Evolutionary conservation across 2,329 filamentous ascomycete species (phyloP), one percentile per base, ranked within the genome.

Genomic region (Bisporella sp.): DNA sequence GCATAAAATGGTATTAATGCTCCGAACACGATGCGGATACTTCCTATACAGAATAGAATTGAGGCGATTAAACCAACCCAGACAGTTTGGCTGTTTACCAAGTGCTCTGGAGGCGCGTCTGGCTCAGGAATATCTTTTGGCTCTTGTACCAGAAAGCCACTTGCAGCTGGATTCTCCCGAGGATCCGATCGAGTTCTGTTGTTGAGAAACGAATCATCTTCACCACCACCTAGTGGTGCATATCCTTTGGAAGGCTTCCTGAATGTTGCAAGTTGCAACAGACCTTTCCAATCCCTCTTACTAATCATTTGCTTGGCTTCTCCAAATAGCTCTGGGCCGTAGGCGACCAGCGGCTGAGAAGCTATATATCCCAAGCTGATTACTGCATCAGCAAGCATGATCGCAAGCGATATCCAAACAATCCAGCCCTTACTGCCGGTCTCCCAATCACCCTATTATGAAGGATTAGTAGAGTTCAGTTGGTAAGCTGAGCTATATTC

Each of bases 371-470:
- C 82, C 7, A 99, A 78, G 61, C 87, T 96, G 55, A 97, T 79
- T 4, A 99, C 76, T 0, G 92, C 89, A 68, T 99, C 93, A 28
- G 89, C 88, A 30, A 99, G 76, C 93, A 99, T 99, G 58, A 99
- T 96, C 4, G 93, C 89, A 31, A 99, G 73, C 33, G 89, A 96
- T 2, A 95, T 77, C 93, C 93, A 99, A 0, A 99, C 89, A 53
- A 99, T 97, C 93, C 93, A 99, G 39, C 92, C 93, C 70, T 97
- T 96, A 66, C 89, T 96, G 7, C 93, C 93, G 12, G 77, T 81
- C 52, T 92, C 87, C 93, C 93, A 99, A 66, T 95, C 87, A 49
- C 81, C 21, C 21, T 21, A 21, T 21, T 21, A 21, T 21, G 21
- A 21, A 21, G 21, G 21, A 21, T 21, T 21, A 21, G 21, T 3